Evolutionary conservation across 225 moss, liverwort and hornwort genomes (phyloP), one percentile per base, ranked within the genome.

Genomic region (Pleurozium schreberi): DNA sequence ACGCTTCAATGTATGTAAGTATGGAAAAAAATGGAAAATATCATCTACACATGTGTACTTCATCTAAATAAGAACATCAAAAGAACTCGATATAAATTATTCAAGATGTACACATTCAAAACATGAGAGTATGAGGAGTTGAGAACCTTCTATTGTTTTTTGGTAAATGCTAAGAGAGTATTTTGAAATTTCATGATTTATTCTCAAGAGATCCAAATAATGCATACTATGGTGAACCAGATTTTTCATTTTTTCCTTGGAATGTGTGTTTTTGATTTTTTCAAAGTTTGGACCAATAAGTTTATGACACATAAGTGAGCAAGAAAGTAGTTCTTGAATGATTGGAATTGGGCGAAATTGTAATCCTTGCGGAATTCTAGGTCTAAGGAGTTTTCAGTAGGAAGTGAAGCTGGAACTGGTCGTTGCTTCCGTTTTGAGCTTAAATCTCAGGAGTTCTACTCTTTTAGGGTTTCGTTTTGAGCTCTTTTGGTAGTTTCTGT

Each of bases 61-160:
- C 14, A 36, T 76, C 2, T 0, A 14, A 20, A 52, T 52, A 52
- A 42, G 0, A 2, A 0, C 15, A 2, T 7, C 1, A 15, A 26
- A 70, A 43, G 5, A 8, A 27, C 9, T 40, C 5, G 9, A 43
- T 27, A 43, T 43, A 27, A 16, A 43, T 27, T 43, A 3, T 0
- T 43, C 21, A 27, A 71, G 0, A 71, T 71, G 1, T 27, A 27
- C 0, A 27, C 27, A 71, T 15, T 28, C 43, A 43, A 16, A 71
- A 16, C 5, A 43, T 71, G 28, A 43, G 43, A 27, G 2, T 42
- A 0, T 42, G 2, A 42, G 5, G 42, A 26, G 26, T 42, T 70
- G 42, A 42, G 1, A 42, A 14, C 3, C 14, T 40, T 25, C 1
- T 40, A 1, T 40, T 40, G 4, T 0, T 40, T 40, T 25, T 40